These are phyloP conservation scores for Apiospora hydei DNA, from an alignment of 2,329 filamentous ascomycete genomes.

Conservation along the genomic window DNA sequence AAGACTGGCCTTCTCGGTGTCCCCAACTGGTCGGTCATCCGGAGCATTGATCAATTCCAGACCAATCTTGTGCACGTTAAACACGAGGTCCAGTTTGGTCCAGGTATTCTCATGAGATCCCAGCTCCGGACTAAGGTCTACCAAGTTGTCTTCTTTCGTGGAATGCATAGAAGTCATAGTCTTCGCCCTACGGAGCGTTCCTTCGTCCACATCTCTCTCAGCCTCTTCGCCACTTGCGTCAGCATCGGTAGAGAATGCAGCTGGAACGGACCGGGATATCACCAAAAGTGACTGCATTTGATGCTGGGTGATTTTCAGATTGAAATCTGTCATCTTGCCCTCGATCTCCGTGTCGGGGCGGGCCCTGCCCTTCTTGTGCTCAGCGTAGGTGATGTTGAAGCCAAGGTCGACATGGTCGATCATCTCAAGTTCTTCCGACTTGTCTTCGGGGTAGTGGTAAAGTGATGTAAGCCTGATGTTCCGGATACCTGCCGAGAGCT, in stretches of 20 bases:
- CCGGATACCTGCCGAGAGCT: conserved; percentile 87
- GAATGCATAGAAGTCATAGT: conserved; percentile 49
- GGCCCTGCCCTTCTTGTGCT: conserved; percentile 79
- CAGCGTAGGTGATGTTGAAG: conserved; percentile 90
- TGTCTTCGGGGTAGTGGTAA: conserved; percentile 77
- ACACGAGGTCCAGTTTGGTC: conserved; percentile 93
- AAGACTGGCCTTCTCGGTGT: conserved; percentile 80
- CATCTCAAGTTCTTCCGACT: conserved; percentile 88
- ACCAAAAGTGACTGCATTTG: conserved; percentile 91
- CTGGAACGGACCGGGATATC: conserved; percentile 85
- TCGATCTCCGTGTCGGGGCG: conserved; percentile 92
- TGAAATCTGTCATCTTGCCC: conserved; percentile 91
- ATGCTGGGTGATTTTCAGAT: conserved; percentile 86
- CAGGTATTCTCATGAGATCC: conserved; percentile 74
- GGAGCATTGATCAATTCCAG: conserved; percentile 84
- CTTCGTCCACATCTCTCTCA: conserved; percentile 73
- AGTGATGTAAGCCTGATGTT: conserved; percentile 91
- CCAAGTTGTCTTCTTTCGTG: conserved; percentile 49
- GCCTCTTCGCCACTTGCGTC: conserved; percentile 78
- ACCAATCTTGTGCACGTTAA: conserved; percentile 86
- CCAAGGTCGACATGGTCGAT: conserved; percentile 96
- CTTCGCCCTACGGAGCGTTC: conserved; percentile 56
- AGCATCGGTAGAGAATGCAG: conserved; percentile 79
- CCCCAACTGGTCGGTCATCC: conserved; percentile 78
- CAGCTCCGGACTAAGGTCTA: conserved; percentile 74